Evolutionary conservation across 176 grass and related monocot genomes (phyloP).

Genomic region (Oryza meridionalis): DNA sequence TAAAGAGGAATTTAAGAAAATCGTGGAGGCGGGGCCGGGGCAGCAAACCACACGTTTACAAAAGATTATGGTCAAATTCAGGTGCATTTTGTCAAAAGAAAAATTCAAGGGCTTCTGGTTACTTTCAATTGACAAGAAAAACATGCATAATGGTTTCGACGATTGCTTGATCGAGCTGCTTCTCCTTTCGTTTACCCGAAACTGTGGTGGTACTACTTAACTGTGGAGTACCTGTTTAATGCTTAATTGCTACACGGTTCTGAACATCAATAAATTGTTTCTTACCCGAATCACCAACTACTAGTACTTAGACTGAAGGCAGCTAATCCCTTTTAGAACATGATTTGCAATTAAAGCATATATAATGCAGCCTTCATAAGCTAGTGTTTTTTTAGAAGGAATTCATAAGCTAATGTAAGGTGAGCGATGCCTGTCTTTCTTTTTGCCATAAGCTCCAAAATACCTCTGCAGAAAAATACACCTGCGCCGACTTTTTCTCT

Average conservation of each 20-base stretch:
- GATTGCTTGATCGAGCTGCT: not conserved
- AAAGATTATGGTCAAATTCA: too few relatives aligned
- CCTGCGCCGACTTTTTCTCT: constrained; percentile 30
- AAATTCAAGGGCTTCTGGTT: too few relatives aligned
- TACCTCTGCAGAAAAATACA: not conserved
- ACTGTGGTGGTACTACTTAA: not conserved
- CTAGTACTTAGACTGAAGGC: too few relatives aligned
- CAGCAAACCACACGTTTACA: too few relatives aligned
- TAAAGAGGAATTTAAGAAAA: too few relatives aligned
- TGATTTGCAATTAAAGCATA: not conserved
- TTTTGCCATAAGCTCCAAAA: constrained; percentile 30
- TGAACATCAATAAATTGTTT: not conserved
- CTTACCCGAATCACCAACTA: not conserved
- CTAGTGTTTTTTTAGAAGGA: too few relatives aligned
- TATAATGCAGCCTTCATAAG: not conserved
- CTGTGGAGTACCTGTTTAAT: not conserved
- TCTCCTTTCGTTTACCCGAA: not conserved
- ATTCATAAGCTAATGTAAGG: not conserved
- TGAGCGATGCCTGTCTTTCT: not conserved
- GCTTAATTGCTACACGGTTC: not conserved
- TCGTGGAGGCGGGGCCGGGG: too few relatives aligned
- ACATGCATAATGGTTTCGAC: not conserved
- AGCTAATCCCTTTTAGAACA: not conserved
- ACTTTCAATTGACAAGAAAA: not conserved
- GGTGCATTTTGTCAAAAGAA: too few relatives aligned